Evolutionary conservation across 2,329 filamentous ascomycete genomes (phyloP), one percentile per base, ranked within the genome.

Genomic region (Rhynchosporium agropyri): DNA sequence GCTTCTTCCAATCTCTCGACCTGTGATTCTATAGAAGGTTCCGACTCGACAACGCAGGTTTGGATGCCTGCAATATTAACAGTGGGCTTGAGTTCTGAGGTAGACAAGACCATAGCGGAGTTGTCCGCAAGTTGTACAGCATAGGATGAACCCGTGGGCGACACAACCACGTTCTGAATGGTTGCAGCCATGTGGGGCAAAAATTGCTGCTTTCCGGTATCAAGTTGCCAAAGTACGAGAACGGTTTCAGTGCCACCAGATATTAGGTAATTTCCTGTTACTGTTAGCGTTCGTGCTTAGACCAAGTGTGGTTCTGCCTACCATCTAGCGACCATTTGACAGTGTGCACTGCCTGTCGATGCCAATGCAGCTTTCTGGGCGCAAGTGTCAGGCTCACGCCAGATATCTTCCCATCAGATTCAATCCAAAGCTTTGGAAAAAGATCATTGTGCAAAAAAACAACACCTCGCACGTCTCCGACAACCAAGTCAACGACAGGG

Each of bases 281-380:
- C 54, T 28, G 53, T 71, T 79, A 65, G 79, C 79, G 68, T 67
- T 65, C 54, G 57, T 51, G 33, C 51, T 38, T 10, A 20, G 12
- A 9, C 8, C 13, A 46, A 45, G 31, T 40, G 10, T 12, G 28
- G 55, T 6, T 13, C 36, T 56, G 43, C 81, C 73, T 83, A 91
- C 94, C 93, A 81, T 99, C 95, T 69, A 82, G 82, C 13, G 95
- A 97, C 90, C 93, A 98, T 76, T 95, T 96, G 63, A 97, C 82
- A 9, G 91, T 84, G 70, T 90, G 88, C 8, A 97, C 92, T 55
- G 89, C 85, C 69, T 88, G 87, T 70, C 92, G 85, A 76, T 99
- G 95, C 95, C 95, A 99, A 75, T 98, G 95, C 59, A 93, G 81
- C 67, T 89, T 89, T 62, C 88, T 86, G 40, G 46, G 84, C 76